Evolutionary conservation across 805 yeast species (phyloP).

Genomic region (Suhomyces pyralidae): DNA sequence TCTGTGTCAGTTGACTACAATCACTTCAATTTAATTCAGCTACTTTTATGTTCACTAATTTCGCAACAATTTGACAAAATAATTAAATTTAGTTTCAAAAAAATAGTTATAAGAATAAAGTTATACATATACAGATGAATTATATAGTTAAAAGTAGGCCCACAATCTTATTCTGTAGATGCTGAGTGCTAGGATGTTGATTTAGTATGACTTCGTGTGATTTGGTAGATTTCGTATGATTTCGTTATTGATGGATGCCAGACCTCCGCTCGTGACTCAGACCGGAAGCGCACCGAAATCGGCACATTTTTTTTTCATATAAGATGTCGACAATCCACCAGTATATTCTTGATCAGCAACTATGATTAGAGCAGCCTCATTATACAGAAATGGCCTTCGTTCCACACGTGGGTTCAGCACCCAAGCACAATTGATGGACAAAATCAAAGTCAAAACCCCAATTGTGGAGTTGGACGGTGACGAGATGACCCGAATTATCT

Average conservation of each 20-base stretch:
- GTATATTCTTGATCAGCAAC: neutral
- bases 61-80: neutral
- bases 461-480: slow-evolving; percentile 82
- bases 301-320: neutral
- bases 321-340: neutral
- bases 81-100: too few relatives aligned
- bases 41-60: too few relatives aligned
- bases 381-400: neutral
- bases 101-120: too few relatives aligned
- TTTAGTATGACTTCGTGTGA: too few relatives aligned
- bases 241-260: too few relatives aligned
- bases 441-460: slow-evolving; percentile 69
- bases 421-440: slow-evolving; percentile 17
- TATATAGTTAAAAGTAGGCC: too few relatives aligned
- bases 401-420: slow-evolving; percentile 4
- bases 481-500: slow-evolving; percentile 83
- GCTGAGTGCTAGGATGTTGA: too few relatives aligned
- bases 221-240: too few relatives aligned
- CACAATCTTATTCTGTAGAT: too few relatives aligned
- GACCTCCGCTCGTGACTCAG: neutral
- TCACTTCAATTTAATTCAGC: too few relatives aligned
- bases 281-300: slow-evolving; percentile 2
- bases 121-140: too few relatives aligned
- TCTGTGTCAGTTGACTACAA: too few relatives aligned
- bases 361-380: slow-evolving; percentile 3